Conservation (phyloP, 257 asterid species). For the Fraxinus excelsior region DNA sequence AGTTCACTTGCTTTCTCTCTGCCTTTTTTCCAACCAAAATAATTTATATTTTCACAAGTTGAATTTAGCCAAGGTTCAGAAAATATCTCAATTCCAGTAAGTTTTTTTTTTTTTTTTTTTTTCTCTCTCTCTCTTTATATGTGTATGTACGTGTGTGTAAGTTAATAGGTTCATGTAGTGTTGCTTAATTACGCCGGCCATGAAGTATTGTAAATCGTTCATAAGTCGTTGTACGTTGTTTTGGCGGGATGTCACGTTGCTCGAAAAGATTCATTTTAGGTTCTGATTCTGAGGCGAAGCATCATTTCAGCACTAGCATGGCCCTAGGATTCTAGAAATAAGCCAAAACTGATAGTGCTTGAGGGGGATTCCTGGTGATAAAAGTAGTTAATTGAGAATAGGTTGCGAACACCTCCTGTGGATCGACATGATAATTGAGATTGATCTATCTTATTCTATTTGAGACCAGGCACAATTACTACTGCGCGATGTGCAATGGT, state of each 20-base stretch:
- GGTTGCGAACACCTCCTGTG: background rate
- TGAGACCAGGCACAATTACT: background rate
- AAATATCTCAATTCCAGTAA: constrained; percentile 26
- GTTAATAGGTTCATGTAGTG: constrained; percentile 14
- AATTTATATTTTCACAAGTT: constrained; percentile 5
- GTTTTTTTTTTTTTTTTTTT: constrained; percentile 9
- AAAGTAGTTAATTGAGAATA: background rate
- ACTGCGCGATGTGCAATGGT: background rate
- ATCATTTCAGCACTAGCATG: background rate
- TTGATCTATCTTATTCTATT: background rate
- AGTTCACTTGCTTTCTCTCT: constrained; percentile 33
- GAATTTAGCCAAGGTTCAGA: constrained; percentile 7
- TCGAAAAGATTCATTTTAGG: background rate
- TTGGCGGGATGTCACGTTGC: constrained; percentile 11
- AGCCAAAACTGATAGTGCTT: background rate
- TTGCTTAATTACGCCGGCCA: constrained; percentile 18
- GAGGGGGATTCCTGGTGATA: background rate
- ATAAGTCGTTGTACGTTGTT: constrained; percentile 3
- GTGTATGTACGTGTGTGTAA: constrained; percentile 12
- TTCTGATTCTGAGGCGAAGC: background rate
- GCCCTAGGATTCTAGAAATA: background rate
- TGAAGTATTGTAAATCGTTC: constrained; percentile 18
- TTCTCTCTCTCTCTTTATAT: background rate
- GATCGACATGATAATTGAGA: background rate
- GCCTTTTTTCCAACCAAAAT: background rate